These are phyloP conservation scores for Chaetomium sp. DNA, from an alignment of 2,329 filamentous ascomycete species.

Conservation along the genomic window DNA sequence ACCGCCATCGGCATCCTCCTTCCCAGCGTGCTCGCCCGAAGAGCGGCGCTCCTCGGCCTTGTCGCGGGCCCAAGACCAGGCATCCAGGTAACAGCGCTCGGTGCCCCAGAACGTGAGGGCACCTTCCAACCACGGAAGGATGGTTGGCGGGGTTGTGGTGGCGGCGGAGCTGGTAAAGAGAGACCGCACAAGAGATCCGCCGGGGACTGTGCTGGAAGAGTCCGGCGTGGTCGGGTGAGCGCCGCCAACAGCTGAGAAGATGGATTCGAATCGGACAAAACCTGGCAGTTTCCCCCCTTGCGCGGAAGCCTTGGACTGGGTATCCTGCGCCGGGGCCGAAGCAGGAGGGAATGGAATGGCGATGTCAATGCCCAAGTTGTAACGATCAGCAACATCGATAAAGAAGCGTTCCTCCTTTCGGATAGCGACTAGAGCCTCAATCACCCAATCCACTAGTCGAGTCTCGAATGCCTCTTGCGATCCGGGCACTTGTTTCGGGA, in stretches of 20 bases:
- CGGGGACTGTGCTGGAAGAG: not conserved
- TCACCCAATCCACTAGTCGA: slow-evolving; percentile 62
- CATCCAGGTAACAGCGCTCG: slow-evolving; percentile 64
- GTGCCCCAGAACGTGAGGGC: slow-evolving; percentile 77
- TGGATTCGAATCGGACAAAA: slow-evolving; percentile 43
- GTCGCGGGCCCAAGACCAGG: slow-evolving; percentile 58
- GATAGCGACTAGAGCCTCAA: slow-evolving; percentile 67
- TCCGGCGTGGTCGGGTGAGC: not conserved
- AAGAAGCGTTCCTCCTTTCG: slow-evolving; percentile 69
- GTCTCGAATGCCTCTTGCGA: slow-evolving; percentile 47
- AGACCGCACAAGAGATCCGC: not conserved
- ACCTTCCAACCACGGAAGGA: slow-evolving; percentile 62
- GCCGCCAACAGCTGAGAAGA: slow-evolving; percentile 6
- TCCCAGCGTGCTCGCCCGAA: slow-evolving; percentile 21
- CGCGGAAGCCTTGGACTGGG: not conserved
- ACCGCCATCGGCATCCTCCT: slow-evolving; percentile 64
- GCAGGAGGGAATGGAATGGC: not conserved
- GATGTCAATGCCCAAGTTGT: slow-evolving; percentile 55
- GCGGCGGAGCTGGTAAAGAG: slow-evolving; percentile 5
- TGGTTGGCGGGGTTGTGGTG: slow-evolving; percentile 7
- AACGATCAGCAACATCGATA: slow-evolving; percentile 62
- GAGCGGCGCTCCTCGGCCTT: slow-evolving; percentile 37
- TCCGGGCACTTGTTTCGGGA: slow-evolving; percentile 46
- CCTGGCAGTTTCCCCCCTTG: slow-evolving; percentile 41
- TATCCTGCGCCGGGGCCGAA: not conserved